Percentiles rank a stretch among this genome's conserved stretches.
Evolutionary conservation across 306 rosid species (phyloP).

Genomic region (Rosa persica): DNA sequence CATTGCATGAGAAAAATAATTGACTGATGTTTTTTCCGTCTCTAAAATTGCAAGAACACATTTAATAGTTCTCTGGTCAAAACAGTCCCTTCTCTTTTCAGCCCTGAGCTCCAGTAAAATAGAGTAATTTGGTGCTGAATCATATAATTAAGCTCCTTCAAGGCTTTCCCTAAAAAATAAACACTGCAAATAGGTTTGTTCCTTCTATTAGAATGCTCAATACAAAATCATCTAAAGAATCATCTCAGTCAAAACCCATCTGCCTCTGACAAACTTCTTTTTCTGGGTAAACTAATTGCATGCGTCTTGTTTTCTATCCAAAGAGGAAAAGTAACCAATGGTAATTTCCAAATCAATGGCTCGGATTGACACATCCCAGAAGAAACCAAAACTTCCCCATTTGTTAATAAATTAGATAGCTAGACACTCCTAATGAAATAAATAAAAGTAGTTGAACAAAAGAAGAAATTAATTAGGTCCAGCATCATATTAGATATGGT

Average conservation of each 20-base stretch:
- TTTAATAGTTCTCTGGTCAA: not conserved
- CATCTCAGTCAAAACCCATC: not conserved
- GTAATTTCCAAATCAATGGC: not conserved
- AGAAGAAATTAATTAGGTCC: not conserved
- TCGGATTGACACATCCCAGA: not conserved
- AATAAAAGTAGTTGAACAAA: not conserved
- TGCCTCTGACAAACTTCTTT: not conserved
- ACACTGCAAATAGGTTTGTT: not conserved
- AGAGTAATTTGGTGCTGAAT: not conserved
- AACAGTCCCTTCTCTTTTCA: not conserved
- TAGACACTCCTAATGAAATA: not conserved
- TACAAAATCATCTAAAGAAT: not conserved
- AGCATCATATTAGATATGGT: conserved; percentile 3
- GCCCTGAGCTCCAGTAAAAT: not conserved
- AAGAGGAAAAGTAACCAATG: not conserved
- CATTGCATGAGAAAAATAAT: conserved; percentile 2
- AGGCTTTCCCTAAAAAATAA: not conserved
- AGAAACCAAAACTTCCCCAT: not conserved
- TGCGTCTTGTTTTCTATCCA: not conserved
- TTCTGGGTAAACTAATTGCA: not conserved
- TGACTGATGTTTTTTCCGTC: not conserved
- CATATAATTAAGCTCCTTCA: not conserved
- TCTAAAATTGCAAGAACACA: not conserved
- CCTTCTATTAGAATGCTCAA: not conserved
- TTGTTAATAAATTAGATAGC: not conserved